phyloP scores from a whole-genome alignment of 805 yeast species.

The Lipomyces mesembrius region DNA sequence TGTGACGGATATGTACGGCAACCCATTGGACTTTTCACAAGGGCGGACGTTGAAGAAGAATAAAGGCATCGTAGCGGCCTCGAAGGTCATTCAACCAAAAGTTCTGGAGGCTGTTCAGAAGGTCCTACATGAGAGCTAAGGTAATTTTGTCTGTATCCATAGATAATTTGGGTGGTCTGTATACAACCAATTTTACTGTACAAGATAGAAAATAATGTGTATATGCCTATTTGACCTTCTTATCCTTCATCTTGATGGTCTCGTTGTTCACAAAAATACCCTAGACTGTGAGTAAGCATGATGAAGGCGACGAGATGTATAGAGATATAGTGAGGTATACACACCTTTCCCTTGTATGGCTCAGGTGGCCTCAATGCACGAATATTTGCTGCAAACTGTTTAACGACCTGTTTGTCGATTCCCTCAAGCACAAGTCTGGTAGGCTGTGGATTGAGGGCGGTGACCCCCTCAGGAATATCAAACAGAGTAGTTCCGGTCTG shows the following conservation, averaged over 20 bases:
- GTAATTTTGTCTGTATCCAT: background rate
- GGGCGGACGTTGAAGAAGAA: conserved; percentile 77
- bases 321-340: background rate
- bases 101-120: conserved; percentile 34
- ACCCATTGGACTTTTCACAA: conserved; percentile 73
- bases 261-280: conserved; percentile 93
- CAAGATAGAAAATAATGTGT: background rate
- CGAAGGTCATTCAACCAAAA: conserved; percentile 26
- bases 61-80: conserved; percentile 91
- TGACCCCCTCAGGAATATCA: conserved; percentile 74
- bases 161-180: background rate
- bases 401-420: conserved; percentile 82
- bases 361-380: conserved; percentile 93
- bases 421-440: conserved; percentile 88
- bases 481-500: conserved; percentile 79
- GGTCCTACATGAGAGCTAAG: conserved; percentile 25
- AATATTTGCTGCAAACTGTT: conserved; percentile 83
- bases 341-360: conserved; percentile 89
- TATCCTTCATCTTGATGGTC: conserved; percentile 85
- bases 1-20: conserved; percentile 84
- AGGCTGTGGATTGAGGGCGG: conserved; percentile 79
- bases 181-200: conserved; percentile 8
- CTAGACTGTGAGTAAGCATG: conserved; percentile 15
- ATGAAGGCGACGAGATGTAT: background rate
- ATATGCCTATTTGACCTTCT: conserved; percentile 76